Conservation (phyloP, 83 land plant genomes). For the Larix sibirica region DNA sequence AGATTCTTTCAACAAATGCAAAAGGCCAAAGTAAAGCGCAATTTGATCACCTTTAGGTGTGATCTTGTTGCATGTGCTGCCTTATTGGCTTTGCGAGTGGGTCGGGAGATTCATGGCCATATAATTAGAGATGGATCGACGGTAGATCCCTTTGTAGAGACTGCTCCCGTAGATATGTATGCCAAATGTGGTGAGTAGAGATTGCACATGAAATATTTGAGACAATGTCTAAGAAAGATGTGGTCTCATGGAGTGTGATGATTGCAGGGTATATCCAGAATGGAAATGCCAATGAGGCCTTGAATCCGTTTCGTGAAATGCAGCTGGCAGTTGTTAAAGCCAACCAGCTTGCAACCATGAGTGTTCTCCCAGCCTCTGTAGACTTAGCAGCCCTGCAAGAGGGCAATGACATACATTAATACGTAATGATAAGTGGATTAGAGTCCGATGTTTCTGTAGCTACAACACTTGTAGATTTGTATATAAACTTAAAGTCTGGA, state of each 20-base stretch:
- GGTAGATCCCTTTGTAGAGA: neutral
- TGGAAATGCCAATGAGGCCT: neutral
- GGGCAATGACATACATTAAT: conserved; percentile 39
- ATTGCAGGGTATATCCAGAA: neutral
- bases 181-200: neutral
- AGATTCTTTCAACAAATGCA: conserved; percentile 54
- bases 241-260: neutral
- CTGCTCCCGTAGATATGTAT: neutral
- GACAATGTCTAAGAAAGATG: neutral
- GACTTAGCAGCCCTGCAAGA: conserved; percentile 38
- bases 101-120: conserved; percentile 19
- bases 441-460: conserved; percentile 26
- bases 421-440: conserved; percentile 23
- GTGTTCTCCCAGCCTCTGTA: conserved; percentile 50
- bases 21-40: conserved; percentile 28
- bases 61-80: conserved; percentile 46
- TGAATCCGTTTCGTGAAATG: neutral
- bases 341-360: conserved; percentile 26
- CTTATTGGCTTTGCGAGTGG: conserved; percentile 27
- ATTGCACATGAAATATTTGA: neutral
- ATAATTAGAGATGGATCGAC: neutral
- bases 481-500: conserved; percentile 53
- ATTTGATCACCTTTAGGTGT: conserved; percentile 47
- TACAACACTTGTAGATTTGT: conserved; percentile 60
- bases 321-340: conserved; percentile 24